Conservation (phyloP, 768 basidiomycete species). For the Kwoniella newhampshirensis region DNA sequence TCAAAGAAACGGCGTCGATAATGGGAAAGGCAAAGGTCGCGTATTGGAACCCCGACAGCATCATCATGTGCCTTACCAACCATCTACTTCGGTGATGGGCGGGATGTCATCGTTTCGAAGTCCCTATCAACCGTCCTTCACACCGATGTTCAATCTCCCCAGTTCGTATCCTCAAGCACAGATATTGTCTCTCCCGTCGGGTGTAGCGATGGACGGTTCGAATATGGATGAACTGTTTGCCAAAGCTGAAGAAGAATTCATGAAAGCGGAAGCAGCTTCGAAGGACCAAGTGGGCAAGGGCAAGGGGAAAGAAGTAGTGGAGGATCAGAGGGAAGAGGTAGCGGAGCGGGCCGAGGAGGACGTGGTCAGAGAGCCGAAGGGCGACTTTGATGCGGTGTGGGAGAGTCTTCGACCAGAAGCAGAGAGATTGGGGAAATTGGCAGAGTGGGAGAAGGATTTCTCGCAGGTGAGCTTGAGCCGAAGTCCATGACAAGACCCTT, state of each 20-base stretch:
- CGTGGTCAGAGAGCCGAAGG: slow-evolving; percentile 32
- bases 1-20: slow-evolving; percentile 51
- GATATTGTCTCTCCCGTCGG: background rate
- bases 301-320: slow-evolving; percentile 1
- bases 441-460: slow-evolving; percentile 52
- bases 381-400: slow-evolving; percentile 52
- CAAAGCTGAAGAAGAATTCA: slow-evolving; percentile 30
- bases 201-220: slow-evolving; percentile 1
- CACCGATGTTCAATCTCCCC: slow-evolving; percentile 4
- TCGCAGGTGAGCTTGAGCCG: slow-evolving; percentile 44
- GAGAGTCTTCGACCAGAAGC: slow-evolving; percentile 50
- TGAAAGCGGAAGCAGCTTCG: slow-evolving; percentile 42
- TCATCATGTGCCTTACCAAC: no score
- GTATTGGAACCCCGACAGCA: no score
- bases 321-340: slow-evolving; percentile 1
- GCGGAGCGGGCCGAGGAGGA: slow-evolving; percentile 20
- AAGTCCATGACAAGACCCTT: background rate
- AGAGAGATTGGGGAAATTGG: slow-evolving; percentile 44
- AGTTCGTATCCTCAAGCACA: background rate
- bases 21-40: slow-evolving; percentile 76
- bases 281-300: slow-evolving; percentile 2
- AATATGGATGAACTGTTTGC: slow-evolving; percentile 19
- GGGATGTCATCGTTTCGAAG: background rate
- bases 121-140: slow-evolving; percentile 8
- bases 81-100: background rate